Percentiles rank a stretch among this genome's conserved stretches.
These are phyloP conservation scores for Carex myosuroides DNA, from an alignment of 176 grass and related monocot species.

Conservation along the genomic window DNA sequence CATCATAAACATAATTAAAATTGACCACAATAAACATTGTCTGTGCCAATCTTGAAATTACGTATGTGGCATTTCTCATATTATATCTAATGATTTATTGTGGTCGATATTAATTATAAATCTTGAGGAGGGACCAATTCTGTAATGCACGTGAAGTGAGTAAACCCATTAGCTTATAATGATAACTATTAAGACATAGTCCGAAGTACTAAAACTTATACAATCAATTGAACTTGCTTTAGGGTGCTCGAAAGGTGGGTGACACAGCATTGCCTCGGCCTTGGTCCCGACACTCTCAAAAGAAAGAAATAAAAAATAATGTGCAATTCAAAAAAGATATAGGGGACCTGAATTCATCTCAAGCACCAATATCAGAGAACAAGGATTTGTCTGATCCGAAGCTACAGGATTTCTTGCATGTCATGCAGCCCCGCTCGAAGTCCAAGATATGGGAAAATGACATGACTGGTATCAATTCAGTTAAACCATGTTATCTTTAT, in stretches of 20 bases:
- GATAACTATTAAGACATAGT: not conserved
- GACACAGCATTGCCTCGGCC: constrained; percentile 68
- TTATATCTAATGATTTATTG: not conserved
- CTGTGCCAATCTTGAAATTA: not conserved
- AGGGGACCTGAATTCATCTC: not conserved
- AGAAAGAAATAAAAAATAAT: constrained; percentile 36
- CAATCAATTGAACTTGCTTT: constrained; percentile 15
- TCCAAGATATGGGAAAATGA: constrained; percentile 93
- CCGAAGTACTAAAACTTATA: not conserved
- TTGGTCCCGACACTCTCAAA: constrained; percentile 79
- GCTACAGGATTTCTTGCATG: constrained; percentile 74
- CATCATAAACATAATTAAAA: not conserved
- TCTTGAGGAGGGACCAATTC: not conserved
- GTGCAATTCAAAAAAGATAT: constrained; percentile 30
- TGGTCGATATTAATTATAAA: too few relatives aligned
- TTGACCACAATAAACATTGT: too few relatives aligned
- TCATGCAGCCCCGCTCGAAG: constrained; percentile 80
- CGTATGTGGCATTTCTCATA: not conserved
- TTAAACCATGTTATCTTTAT: constrained; percentile 8
- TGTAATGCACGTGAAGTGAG: not conserved
- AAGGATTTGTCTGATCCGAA: constrained; percentile 48
- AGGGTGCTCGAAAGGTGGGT: constrained; percentile 85
- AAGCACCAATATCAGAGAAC: constrained; percentile 30
- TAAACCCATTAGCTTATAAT: not conserved
- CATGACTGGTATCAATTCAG: constrained; percentile 25